Percentiles rank a stretch among this genome's conserved stretches.
Conservation (phyloP, 108 stramenopile species). For the Parietichytrium sp. region DNA sequence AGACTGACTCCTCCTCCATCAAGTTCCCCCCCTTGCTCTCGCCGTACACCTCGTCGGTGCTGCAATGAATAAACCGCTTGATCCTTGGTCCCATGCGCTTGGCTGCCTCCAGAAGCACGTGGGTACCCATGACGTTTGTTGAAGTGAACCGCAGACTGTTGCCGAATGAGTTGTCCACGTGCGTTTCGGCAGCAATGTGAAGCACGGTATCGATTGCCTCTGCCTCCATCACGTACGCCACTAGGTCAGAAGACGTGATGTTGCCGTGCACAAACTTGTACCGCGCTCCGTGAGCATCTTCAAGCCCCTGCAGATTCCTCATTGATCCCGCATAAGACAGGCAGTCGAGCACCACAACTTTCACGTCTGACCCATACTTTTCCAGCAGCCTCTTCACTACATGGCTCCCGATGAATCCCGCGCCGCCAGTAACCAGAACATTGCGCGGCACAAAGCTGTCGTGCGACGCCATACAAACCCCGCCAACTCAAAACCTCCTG, state of each 20-base stretch:
- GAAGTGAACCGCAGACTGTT: slow-evolving; percentile 98
- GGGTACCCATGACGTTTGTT: slow-evolving; percentile 96
- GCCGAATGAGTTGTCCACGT: slow-evolving; percentile 96
- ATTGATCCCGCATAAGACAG: slow-evolving; percentile 96
- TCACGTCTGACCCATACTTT: slow-evolving; percentile 2
- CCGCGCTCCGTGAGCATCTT: slow-evolving; percentile 53
- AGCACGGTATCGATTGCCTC: slow-evolving; percentile 95
- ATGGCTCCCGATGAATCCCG: slow-evolving; percentile 44
- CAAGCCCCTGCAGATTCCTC: slow-evolving; percentile 89
- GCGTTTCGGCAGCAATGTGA: slow-evolving; percentile 98
- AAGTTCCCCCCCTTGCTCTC: slow-evolving; percentile 86
- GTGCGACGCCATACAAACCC: too few relatives aligned
- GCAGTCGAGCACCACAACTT: slow-evolving; percentile 86
- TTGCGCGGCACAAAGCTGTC: background rate
- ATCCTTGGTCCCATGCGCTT: slow-evolving; percentile 72
- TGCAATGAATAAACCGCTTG: slow-evolving; percentile 90
- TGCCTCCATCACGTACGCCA: slow-evolving; percentile 82
- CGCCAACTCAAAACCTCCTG: too few relatives aligned
- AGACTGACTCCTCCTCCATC: background rate
- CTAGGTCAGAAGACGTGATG: slow-evolving; percentile 87
- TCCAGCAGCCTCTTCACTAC: slow-evolving; percentile 35
- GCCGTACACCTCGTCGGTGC: slow-evolving; percentile 97
- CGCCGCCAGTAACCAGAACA: slow-evolving; percentile 43
- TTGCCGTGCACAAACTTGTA: slow-evolving; percentile 76
- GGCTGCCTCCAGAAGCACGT: slow-evolving; percentile 93